Conservation (phyloP, 371 early-diverging fungal genomes). For the Chytridiales sp. region DNA sequence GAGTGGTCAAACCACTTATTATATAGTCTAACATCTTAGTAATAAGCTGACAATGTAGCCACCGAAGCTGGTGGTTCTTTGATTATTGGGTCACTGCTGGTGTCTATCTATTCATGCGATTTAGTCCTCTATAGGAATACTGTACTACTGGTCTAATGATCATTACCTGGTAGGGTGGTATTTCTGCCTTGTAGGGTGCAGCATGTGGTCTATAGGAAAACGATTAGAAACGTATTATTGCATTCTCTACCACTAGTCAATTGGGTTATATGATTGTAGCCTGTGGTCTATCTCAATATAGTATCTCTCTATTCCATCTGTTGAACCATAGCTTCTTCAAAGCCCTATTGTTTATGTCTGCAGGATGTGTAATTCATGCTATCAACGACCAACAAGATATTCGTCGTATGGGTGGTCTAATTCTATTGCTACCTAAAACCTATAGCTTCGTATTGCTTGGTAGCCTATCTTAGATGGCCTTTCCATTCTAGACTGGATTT, state of each 20-base stretch:
- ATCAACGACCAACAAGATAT: conserved; percentile 48
- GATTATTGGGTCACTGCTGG: conserved; percentile 68
- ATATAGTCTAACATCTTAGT: too few species aligned
- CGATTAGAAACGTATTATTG: conserved; percentile 66
- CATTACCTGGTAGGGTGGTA: conserved; percentile 60
- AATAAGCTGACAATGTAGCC: too few species aligned
- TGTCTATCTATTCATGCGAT: conserved; percentile 66
- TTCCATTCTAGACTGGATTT: conserved; percentile 65
- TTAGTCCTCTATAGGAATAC: conserved; percentile 65
- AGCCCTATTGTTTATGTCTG: conserved; percentile 60
- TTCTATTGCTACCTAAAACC: conserved; percentile 42
- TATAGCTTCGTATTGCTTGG: conserved; percentile 52
- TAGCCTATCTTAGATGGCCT: conserved; percentile 69
- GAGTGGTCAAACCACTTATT: too few species aligned
- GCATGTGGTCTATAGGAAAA: conserved; percentile 62
- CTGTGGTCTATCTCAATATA: conserved; percentile 65
- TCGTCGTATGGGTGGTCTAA: conserved; percentile 48
- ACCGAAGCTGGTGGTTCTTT: too few species aligned
- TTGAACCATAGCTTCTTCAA: conserved; percentile 67
- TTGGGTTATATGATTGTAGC: conserved; percentile 66
- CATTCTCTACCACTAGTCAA: conserved; percentile 66
- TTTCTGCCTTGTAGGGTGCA: conserved; percentile 67
- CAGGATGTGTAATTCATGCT: conserved; percentile 45
- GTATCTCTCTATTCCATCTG: conserved; percentile 60
- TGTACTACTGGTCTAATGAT: conserved; percentile 61